These are phyloP conservation scores for Lichtheimia ornata DNA, from an alignment of 371 early-diverging fungal genomes.

Conservation along the genomic window DNA sequence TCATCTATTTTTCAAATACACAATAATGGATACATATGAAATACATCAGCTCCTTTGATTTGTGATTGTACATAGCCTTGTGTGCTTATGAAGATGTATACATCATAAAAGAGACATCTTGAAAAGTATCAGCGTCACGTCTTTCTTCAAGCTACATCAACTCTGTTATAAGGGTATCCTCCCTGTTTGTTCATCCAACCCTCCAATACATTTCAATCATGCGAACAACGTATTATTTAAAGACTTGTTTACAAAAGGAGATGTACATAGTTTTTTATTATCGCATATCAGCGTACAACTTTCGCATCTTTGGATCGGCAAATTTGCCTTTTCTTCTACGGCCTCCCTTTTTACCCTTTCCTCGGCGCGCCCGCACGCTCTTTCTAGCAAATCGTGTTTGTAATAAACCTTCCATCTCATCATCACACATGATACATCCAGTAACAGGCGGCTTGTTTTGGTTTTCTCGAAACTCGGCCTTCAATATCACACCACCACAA, in stretches of 20 bases:
- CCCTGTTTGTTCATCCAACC: too few relatives aligned
- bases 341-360: constrained; percentile 23
- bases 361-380: constrained; percentile 20
- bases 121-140: too few relatives aligned
- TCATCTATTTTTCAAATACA: too few relatives aligned
- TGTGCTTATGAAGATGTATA: too few relatives aligned
- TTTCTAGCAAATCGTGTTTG: constrained; percentile 41
- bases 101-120: too few relatives aligned
- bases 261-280: background rate
- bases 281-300: constrained; percentile 31
- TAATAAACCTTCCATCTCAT: constrained; percentile 43
- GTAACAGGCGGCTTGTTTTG: constrained; percentile 36
- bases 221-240: too few relatives aligned
- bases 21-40: too few relatives aligned
- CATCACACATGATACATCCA: constrained; percentile 54
- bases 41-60: too few relatives aligned
- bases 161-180: too few relatives aligned
- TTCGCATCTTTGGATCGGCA: constrained; percentile 26
- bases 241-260: background rate
- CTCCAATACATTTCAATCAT: too few relatives aligned
- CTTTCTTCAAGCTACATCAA: too few relatives aligned
- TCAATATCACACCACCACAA: constrained; percentile 39
- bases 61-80: too few relatives aligned
- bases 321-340: constrained; percentile 19
- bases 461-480: constrained; percentile 52